phyloP scores from a whole-genome alignment of 1,284 basidiomycete genomes.

The Ustilago esculenta region DNA sequence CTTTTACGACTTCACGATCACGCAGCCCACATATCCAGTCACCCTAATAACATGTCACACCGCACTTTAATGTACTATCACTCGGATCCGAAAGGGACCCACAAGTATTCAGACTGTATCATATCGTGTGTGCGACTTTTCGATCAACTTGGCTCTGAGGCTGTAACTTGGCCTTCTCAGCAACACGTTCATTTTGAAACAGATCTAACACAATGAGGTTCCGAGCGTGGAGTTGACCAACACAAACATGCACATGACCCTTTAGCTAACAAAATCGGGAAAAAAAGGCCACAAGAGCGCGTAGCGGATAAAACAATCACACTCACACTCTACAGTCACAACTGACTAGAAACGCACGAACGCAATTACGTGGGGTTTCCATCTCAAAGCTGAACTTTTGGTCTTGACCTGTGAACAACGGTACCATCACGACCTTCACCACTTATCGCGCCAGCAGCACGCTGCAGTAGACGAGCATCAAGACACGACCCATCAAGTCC shows the following conservation, averaged over 20 bases:
- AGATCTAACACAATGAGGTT: neutral
- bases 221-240: too few species aligned
- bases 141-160: too few species aligned
- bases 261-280: neutral
- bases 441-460: neutral
- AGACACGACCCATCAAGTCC: too few species aligned
- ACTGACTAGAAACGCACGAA: too few species aligned
- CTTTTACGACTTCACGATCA: conserved; percentile 25
- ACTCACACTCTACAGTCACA: too few species aligned
- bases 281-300: neutral
- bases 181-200: neutral
- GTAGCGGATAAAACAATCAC: too few species aligned
- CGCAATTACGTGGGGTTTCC: too few species aligned
- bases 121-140: neutral
- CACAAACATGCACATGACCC: too few species aligned
- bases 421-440: neutral
- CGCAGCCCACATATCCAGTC: conserved; percentile 9
- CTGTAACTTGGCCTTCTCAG: too few species aligned
- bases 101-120: neutral
- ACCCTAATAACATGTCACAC: conserved; percentile 2
- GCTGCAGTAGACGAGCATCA: neutral
- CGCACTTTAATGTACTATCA: conserved; percentile 28
- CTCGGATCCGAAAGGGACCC: conserved; percentile 16
- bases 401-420: too few species aligned
- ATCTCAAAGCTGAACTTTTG: too few species aligned